These are phyloP conservation scores for Ehretia macrophylla DNA, from an alignment of 257 asterid genomes.

Conservation along the genomic window DNA sequence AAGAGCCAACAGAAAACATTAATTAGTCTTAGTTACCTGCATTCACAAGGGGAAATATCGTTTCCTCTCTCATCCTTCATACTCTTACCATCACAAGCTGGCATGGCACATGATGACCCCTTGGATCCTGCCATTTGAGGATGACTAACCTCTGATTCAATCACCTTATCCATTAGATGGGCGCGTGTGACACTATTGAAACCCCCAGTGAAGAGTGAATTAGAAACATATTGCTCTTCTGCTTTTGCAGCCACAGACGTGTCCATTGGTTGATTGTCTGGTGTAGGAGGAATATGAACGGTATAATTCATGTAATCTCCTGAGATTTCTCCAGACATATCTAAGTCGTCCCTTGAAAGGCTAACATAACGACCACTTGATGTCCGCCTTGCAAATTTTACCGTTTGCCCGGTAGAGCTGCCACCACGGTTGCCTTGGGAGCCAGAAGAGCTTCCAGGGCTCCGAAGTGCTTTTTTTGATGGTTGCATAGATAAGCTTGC, in stretches of 20 bases:
- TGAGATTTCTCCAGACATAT: constrained; percentile 60
- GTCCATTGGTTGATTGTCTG: constrained; percentile 85
- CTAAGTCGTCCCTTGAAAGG: constrained; percentile 69
- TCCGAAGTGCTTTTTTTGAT: constrained; percentile 31
- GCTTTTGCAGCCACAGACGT: constrained; percentile 72
- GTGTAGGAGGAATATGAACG: constrained; percentile 85
- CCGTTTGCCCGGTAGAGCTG: constrained; percentile 49
- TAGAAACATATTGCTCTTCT: constrained; percentile 83
- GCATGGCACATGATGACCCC: constrained; percentile 78
- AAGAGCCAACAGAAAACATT: neutral
- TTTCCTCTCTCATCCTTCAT: constrained; percentile 83
- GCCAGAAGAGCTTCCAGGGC: neutral
- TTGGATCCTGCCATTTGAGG: constrained; percentile 91
- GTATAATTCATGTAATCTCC: constrained; percentile 75
- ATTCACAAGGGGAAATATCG: constrained; percentile 75
- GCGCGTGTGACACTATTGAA: constrained; percentile 88
- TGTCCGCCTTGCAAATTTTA: constrained; percentile 75
- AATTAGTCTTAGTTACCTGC: constrained; percentile 48
- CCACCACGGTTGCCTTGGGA: too few relatives aligned
- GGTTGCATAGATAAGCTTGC: constrained; percentile 47
- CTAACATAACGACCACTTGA: constrained; percentile 79
- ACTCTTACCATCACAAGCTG: constrained; percentile 74
- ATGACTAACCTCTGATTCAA: constrained; percentile 69
- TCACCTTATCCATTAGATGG: constrained; percentile 91
- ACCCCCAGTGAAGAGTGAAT: constrained; percentile 81